Conservation (phyloP, 2,329 filamentous ascomycete species). For the Alternaria tenuissima region DNA sequence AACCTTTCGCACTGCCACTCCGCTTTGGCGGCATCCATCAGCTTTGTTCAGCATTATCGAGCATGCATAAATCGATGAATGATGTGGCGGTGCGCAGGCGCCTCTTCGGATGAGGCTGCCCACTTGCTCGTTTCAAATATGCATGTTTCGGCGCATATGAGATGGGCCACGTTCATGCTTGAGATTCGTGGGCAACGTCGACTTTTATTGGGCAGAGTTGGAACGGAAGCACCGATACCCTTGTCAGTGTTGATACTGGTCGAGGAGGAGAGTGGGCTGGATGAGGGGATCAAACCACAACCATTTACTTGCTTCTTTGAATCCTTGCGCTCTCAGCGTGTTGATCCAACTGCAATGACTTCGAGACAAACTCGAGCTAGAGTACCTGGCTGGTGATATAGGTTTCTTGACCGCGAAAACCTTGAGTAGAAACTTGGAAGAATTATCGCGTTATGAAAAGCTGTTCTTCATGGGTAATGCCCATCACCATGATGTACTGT, state of each 20-base stretch:
- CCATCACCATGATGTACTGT: no score
- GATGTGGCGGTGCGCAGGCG: constrained; percentile 1
- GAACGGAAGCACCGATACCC: neutral
- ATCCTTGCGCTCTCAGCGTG: no score
- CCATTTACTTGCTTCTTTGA: no score
- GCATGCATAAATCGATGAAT: neutral
- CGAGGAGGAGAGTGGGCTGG: neutral
- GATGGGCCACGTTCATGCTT: constrained; percentile 14
- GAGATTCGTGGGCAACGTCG: neutral
- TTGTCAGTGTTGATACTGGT: neutral
- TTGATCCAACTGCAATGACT: no score
- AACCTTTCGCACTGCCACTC: constrained; percentile 7
- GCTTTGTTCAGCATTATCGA: neutral
- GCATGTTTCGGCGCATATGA: constrained; percentile 12
- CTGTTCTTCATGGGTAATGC: no score
- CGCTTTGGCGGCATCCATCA: neutral
- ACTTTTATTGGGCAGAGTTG: neutral
- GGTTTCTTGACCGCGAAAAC: neutral
- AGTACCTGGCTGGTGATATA: no score
- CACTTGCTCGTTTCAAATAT: constrained; percentile 6
- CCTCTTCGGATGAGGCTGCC: constrained; percentile 7
- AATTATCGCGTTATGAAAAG: neutral
- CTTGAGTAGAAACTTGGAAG: neutral
- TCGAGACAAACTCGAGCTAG: no score
- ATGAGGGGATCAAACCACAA: neutral